These are phyloP conservation scores for Cordyceps cicadae DNA, from an alignment of 2,329 filamentous ascomycete genomes.

Conservation along the genomic window DNA sequence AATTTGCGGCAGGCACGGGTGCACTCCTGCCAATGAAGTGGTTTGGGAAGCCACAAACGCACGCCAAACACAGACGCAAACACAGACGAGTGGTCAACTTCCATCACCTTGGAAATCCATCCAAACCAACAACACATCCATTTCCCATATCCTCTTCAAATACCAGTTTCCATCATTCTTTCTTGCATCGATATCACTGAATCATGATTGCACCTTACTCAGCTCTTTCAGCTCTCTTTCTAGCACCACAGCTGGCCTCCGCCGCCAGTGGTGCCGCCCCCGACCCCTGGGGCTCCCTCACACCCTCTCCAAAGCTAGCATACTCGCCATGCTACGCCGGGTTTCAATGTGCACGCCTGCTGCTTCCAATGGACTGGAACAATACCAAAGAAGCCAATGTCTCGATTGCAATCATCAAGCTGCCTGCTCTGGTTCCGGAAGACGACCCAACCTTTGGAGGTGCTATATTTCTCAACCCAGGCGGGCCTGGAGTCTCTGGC, in stretches of 20 bases:
- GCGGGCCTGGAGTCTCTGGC: slow-evolving; percentile 36
- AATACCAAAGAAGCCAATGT: slow-evolving; percentile 21
- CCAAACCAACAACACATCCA: background rate
- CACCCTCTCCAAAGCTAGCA: slow-evolving; percentile 25
- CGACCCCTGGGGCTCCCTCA: slow-evolving; percentile 30
- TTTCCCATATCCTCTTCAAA: background rate
- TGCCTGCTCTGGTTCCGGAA: slow-evolving; percentile 31
- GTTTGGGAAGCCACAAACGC: no score
- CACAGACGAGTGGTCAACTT: no score
- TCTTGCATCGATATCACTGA: background rate
- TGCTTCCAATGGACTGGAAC: slow-evolving; percentile 36
- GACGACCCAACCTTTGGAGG: slow-evolving; percentile 31
- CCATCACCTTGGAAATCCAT: no score
- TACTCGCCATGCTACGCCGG: slow-evolving; percentile 32
- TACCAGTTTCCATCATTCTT: background rate
- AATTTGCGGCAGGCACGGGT: no score
- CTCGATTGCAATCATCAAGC: slow-evolving; percentile 33
- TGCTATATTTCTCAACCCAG: slow-evolving; percentile 35
- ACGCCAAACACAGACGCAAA: no score
- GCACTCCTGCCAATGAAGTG: no score
- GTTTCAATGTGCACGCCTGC: slow-evolving; percentile 33
- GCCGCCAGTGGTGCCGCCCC: background rate
- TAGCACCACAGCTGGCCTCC: background rate
- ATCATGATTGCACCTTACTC: background rate
- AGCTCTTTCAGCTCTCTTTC: background rate